Conservation (phyloP, 75 land plant species). For the Cunninghamia lanceolata region DNA sequence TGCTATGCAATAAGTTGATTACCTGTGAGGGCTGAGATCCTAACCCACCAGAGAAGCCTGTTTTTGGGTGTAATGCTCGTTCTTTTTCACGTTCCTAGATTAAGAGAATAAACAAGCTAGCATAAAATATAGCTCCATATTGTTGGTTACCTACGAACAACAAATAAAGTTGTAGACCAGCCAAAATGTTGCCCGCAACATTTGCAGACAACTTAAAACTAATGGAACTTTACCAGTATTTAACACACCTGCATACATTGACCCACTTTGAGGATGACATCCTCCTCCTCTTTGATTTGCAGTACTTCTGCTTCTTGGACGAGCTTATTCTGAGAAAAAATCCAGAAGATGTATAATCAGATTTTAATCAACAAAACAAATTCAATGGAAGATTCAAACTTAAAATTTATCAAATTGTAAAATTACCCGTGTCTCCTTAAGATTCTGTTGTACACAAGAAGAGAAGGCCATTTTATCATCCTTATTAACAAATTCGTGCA, state of each 20-base stretch:
- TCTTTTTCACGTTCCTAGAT: conserved; percentile 65
- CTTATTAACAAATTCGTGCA: conserved; percentile 97
- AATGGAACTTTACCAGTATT: neutral
- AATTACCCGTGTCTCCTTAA: conserved; percentile 88
- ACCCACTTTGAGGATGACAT: conserved; percentile 77
- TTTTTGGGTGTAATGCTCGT: conserved; percentile 41
- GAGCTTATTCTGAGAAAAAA: conserved; percentile 62
- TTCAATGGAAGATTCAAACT: neutral
- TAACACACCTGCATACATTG: conserved; percentile 79
- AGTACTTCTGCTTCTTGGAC: conserved; percentile 55
- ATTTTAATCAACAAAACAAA: neutral
- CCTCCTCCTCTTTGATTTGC: conserved; percentile 76
- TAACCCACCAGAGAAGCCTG: conserved; percentile 19
- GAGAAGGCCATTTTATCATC: conserved; percentile 94
- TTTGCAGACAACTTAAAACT: neutral
- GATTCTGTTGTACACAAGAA: conserved; percentile 76
- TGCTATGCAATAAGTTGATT: neutral
- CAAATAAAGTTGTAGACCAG: neutral
- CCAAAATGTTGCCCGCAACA: neutral
- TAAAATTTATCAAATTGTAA: neutral
- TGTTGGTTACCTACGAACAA: neutral
- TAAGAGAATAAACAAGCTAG: conserved; percentile 16
- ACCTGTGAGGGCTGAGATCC: conserved; percentile 41
- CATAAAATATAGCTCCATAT: neutral
- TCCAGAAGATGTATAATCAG: neutral